Base-by-base conservation (phyloP, 1,284 basidiomycete genomes). In the Sanghuangporus baumii region DNA sequence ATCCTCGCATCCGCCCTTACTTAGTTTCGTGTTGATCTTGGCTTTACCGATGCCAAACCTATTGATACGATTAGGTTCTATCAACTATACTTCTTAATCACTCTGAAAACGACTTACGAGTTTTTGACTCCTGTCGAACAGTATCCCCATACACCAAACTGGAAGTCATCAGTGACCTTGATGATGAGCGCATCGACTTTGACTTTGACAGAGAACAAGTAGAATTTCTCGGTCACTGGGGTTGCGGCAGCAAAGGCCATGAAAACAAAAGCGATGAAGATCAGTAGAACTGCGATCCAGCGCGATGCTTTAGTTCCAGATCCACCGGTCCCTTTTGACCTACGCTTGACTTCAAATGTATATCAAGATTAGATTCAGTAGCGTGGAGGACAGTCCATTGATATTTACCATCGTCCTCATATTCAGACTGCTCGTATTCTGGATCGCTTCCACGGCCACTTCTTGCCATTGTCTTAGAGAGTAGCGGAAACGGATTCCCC, bases 111-210 rank as follows among this genome's bases (percentile, higher is more conserved):
- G 2, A 16, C 62, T 36, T 55, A 63, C 62, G 56, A 51, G 34
- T 52, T 59, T 18, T 56, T 51, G n/a, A 55, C 50, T 11, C 57
- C 62, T 34, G 56, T 18, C 9, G 62, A 52, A 50, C 62, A 63
- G 41, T 63, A 63, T 16, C 62, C 62, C 62, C 62, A 63, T 8
- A 59, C 57, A 5, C 62, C 62, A 34, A 62, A 57, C 41, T 12
- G 6, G 43, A 57, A 46, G 6, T 40, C 36, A 36, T 41, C 46
- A 18, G 26, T 57, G 31, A 40, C 46, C 23, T 50, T 62, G 46
- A 40, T 55, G 2, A 63, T 55, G n/a, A 57, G 36, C 23, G 52
- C 57, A n/a, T 43, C 40, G 1, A 54, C 57, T 14, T 46, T n/a
- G n/a, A 59, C 31, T 16, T 63, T 56, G 36, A 63, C 31, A 8